Conservation (phyloP, 2,329 filamentous ascomycete species). For the Nemania abortiva region DNA sequence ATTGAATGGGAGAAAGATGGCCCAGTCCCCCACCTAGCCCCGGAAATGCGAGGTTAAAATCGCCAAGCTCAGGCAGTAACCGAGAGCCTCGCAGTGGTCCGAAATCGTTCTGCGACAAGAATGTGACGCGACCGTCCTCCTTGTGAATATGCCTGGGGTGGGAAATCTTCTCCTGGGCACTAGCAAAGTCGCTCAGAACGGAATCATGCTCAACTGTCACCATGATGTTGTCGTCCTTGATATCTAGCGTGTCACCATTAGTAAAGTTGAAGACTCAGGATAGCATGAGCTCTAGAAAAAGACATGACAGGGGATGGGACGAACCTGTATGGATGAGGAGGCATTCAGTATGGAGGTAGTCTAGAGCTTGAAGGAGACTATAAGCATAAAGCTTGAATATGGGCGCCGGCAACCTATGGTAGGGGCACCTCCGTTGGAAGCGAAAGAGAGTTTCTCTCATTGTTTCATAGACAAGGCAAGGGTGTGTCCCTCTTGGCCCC, state of each 20-base stretch:
- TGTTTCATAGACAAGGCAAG: constrained; percentile 4
- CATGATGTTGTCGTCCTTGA: constrained; percentile 12
- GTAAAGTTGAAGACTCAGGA: neutral
- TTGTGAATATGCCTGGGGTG: neutral
- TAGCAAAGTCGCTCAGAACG: neutral
- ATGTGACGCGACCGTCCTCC: neutral
- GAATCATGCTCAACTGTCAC: constrained; percentile 6
- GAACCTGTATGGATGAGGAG: constrained; percentile 1
- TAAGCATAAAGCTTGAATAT: neutral
- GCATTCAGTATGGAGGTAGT: constrained; percentile 7
- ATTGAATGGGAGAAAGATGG: constrained; percentile 9
- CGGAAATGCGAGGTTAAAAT: constrained; percentile 10
- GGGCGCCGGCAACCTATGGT: neutral
- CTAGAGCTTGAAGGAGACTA: neutral
- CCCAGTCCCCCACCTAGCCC: neutral
- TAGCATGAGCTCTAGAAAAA: neutral
- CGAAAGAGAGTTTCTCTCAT: constrained; percentile 4
- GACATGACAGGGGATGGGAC: too few relatives aligned
- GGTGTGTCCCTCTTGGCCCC: constrained; percentile 2
- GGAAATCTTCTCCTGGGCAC: neutral
- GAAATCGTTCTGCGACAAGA: neutral
- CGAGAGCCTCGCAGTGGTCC: neutral
- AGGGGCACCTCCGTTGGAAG: neutral
- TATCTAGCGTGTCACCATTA: constrained; percentile 2
- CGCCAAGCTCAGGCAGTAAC: neutral